phyloP scores from a whole-genome alignment of 2,329 filamentous ascomycete species.

The Boeremia lycopersici region DNA sequence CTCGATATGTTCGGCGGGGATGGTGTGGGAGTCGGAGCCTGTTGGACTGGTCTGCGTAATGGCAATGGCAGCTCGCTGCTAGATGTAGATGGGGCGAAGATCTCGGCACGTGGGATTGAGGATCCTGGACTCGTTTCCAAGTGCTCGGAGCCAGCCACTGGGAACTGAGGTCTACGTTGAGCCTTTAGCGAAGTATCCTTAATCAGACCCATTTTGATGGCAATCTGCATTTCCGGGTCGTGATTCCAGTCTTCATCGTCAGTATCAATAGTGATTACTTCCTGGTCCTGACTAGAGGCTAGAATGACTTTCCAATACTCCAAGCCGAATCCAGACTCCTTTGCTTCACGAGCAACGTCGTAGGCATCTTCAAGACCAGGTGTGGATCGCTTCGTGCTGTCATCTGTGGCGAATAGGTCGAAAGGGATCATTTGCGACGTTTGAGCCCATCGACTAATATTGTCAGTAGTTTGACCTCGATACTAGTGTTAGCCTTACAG shows the following conservation, averaged over 20 bases:
- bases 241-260: not conserved
- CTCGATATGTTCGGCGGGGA: too few relatives aligned
- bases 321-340: conserved; percentile 5
- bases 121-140: not conserved
- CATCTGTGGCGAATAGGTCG: conserved; percentile 11
- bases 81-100: too few relatives aligned
- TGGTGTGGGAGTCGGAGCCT: not conserved
- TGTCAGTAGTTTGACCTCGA: not conserved
- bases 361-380: conserved; percentile 22
- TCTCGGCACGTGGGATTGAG: not conserved
- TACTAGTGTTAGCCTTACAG: not conserved
- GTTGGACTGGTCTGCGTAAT: not conserved
- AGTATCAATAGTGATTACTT: not conserved
- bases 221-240: conserved; percentile 1
- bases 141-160: not conserved
- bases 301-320: conserved; percentile 21
- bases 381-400: not conserved
- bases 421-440: conserved; percentile 20
- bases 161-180: not conserved
- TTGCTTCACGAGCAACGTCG: not conserved
- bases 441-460: conserved; percentile 27
- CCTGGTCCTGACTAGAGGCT: not conserved
- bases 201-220: not conserved
- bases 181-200: not conserved
- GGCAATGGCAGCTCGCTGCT: not conserved